These are phyloP conservation scores for Plenodomus biglobosus DNA, from an alignment of 2,329 filamentous ascomycete species.

Conservation along the genomic window DNA sequence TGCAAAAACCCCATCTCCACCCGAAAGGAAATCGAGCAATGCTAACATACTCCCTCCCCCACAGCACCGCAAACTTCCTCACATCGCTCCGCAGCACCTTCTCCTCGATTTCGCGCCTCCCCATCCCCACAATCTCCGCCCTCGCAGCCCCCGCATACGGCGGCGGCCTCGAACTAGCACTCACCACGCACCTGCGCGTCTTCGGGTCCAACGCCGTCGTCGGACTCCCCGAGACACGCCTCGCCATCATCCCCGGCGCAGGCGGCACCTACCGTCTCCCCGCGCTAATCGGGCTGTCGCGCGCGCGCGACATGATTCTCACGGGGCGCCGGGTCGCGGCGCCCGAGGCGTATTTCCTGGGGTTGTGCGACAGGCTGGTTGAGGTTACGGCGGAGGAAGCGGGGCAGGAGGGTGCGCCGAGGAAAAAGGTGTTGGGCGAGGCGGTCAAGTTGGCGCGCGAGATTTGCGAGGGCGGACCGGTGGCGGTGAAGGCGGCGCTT, in stretches of 20 bases:
- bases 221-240: conserved; percentile 84
- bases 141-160: conserved; percentile 85
- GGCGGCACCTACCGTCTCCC: conserved; percentile 90
- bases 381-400: conserved; percentile 67
- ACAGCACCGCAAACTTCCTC: conserved; percentile 78
- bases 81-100: conserved; percentile 74
- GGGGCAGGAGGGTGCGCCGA: conserved; percentile 55
- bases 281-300: conserved; percentile 72
- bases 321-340: conserved; percentile 84
- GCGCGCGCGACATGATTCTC: conserved; percentile 86
- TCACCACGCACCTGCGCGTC: conserved; percentile 86
- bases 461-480: conserved; percentile 86
- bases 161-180: conserved; percentile 88
- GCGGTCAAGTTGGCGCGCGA: conserved; percentile 76
- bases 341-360: conserved; percentile 86
- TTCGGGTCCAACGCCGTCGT: conserved; percentile 77
- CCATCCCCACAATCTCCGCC: conserved; percentile 86
- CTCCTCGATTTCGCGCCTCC: conserved; percentile 69
- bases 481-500: conserved; percentile 78
- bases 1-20: conserved; percentile 9
- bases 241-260: conserved; percentile 93
- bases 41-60: conserved; percentile 10
- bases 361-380: conserved; percentile 85
- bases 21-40: too few relatives aligned
- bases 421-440: conserved; percentile 70